Percentiles rank a stretch among this genome's conserved stretches.
phyloP scores from a whole-genome alignment of 1,284 basidiomycete species.

The Malassezia vespertilionis region DNA sequence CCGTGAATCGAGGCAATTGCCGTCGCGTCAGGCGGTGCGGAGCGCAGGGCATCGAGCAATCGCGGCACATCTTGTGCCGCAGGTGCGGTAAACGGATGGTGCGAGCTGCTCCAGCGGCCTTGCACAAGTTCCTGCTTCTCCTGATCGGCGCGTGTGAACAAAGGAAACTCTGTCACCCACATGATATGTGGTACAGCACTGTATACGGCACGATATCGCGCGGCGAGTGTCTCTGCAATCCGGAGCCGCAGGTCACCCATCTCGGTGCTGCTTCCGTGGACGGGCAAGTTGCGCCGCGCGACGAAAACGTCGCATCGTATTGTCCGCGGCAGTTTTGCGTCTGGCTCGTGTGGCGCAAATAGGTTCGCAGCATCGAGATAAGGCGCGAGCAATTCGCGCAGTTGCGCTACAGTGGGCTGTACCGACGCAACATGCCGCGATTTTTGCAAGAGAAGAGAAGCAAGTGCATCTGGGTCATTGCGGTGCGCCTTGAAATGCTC shows the following conservation, averaged over 20 bases:
- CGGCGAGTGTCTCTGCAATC: conserved; percentile 57
- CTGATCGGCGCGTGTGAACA: conserved; percentile 74
- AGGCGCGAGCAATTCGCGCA: conserved; percentile 16
- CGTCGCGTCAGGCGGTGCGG: not conserved
- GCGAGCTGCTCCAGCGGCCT: conserved; percentile 77
- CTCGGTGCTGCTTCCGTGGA: conserved; percentile 69
- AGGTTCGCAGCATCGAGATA: conserved; percentile 49
- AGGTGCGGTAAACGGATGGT: conserved; percentile 95
- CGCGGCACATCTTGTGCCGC: conserved; percentile 71
- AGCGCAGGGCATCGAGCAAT: conserved; percentile 52
- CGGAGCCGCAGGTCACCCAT: conserved; percentile 64
- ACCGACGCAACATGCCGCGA: conserved; percentile 15
- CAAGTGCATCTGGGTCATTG: conserved; percentile 20
- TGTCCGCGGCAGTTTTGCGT: conserved; percentile 48
- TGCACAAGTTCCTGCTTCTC: conserved; percentile 64
- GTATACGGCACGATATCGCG: conserved; percentile 51
- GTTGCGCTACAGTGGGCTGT: conserved; percentile 10
- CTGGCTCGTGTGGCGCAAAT: conserved; percentile 34
- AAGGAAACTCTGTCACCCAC: conserved; percentile 90
- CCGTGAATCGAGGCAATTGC: conserved; percentile 55
- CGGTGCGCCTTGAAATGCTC: conserved; percentile 27
- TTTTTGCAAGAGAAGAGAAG: conserved; percentile 30
- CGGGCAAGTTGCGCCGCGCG: conserved; percentile 18
- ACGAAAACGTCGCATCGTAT: conserved; percentile 20
- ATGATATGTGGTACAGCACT: conserved; percentile 64